Evolutionary conservation across 331 rosid genomes (phyloP), one percentile per base, ranked within the genome.

Genomic region (Dryas integrifolia): DNA sequence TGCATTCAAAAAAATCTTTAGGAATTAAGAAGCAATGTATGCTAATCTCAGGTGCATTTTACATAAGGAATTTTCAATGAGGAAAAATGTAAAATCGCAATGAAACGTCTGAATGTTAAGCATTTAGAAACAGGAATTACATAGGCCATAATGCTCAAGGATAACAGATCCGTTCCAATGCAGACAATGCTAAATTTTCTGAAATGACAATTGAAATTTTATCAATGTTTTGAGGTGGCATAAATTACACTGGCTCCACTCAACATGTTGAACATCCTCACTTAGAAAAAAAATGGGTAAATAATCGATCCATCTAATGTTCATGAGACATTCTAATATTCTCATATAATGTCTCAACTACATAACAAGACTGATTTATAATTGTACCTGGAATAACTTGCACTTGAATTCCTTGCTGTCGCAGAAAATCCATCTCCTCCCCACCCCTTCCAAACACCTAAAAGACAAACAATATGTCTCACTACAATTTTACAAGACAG

Each of bases 381-480:
- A 40, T 39, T 53, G 72, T 80, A 92, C 99, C 97, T 82, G 99
- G 99, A 84, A 91, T 85, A 79, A 95, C 92, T 72, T 87, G 87
- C 14, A 95, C 99, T n/a, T 78, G 93, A 86, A 95, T 89, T 60
- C 97, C 97, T 79, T 92, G 89, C 38, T 85, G 96, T 77, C 79
- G 96, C 86, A 95, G 86, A 84, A 95, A 95, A 80, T 95, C 97
- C 97, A 95, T 95, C 86, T 92, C 99, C 84, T 95, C 97, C 13
- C 99, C 99, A 47, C 96, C 99, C 77, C 97, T 88, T 47, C 99
- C 99, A 88, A 95, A 95, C 78, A 95, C 99, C 99, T 95, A 69
- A 74, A 30, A 69, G 55, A 21, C 67, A 74, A 76, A 44, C 72
- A 70, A 46, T 30, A 76, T 8, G 58, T 15, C 45, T n/a, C 71